Conservation (phyloP, 805 yeast genomes). For the Ogataea methanolica region DNA sequence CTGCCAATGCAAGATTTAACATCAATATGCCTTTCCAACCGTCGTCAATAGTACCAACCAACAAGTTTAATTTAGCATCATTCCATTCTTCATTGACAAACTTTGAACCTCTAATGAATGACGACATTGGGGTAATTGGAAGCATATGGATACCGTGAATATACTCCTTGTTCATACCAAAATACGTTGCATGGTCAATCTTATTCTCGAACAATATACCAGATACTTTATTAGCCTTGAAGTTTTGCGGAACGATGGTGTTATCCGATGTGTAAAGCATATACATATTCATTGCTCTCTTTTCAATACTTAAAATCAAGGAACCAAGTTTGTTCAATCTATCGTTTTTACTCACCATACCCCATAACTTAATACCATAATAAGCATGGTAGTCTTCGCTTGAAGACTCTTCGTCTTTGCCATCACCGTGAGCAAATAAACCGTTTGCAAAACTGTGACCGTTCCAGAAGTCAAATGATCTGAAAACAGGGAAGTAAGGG, state of each 20-base stretch:
- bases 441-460: conserved; percentile 82
- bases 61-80: conserved; percentile 23
- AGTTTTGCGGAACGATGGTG: conserved; percentile 43
- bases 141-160: conserved; percentile 80
- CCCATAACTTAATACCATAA: conserved; percentile 72
- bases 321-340: conserved; percentile 52
- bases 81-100: conserved; percentile 46
- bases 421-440: conserved; percentile 55
- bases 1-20: conserved; percentile 41
- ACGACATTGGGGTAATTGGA: conserved; percentile 61
- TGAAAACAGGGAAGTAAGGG: conserved; percentile 54
- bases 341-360: conserved; percentile 46
- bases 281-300: conserved; percentile 51
- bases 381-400: conserved; percentile 70
- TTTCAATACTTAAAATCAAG: conserved; percentile 53
- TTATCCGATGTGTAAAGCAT: conserved; percentile 47
- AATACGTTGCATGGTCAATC: conserved; percentile 67
- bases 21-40: conserved; percentile 61
- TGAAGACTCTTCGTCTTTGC: conserved; percentile 67
- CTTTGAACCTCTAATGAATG: conserved; percentile 46
- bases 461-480: conserved; percentile 65
- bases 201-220: conserved; percentile 73
- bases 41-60: conserved; percentile 40
- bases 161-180: conserved; percentile 56
- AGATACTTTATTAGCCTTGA: conserved; percentile 54